Percentiles rank a stretch among this genome's conserved stretches.
Evolutionary conservation across 2,329 filamentous ascomycete species (phyloP).

Genomic region (Aureobasidium mangrovei): DNA sequence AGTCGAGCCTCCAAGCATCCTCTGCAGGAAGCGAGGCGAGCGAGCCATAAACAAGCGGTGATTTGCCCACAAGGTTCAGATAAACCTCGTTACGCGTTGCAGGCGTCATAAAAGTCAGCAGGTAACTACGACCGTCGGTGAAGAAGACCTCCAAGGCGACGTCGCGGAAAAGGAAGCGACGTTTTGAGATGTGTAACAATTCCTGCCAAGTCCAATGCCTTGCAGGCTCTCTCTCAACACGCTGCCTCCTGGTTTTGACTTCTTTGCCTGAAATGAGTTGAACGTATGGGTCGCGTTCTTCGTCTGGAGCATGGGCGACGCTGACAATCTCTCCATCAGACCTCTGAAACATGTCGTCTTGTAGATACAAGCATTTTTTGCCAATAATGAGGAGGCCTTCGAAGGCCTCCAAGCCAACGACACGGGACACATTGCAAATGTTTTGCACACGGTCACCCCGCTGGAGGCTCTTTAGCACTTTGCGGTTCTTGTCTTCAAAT

Average conservation of each 20-base stretch:
- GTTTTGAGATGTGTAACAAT: constrained; percentile 89
- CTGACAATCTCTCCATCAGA: constrained; percentile 95
- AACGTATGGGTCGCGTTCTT: constrained; percentile 91
- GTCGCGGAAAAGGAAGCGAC: constrained; percentile 88
- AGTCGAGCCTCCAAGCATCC: constrained; percentile 86
- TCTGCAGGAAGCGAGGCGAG: constrained; percentile 61
- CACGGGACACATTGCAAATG: constrained; percentile 90
- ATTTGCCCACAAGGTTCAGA: constrained; percentile 64
- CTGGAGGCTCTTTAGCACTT: constrained; percentile 89
- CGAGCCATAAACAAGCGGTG: constrained; percentile 56
- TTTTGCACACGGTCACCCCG: constrained; percentile 86
- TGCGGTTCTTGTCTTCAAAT: constrained; percentile 96
- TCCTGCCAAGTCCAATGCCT: constrained; percentile 91
- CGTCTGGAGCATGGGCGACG: constrained; percentile 82
- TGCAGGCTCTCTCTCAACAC: constrained; percentile 56
- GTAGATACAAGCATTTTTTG: constrained; percentile 83
- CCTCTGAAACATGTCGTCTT: constrained; percentile 94
- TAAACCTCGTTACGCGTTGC: constrained; percentile 71
- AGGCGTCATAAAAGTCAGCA: constrained; percentile 74
- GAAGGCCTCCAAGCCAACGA: constrained; percentile 85
- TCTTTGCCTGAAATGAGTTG: constrained; percentile 82
- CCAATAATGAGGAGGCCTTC: constrained; percentile 91
- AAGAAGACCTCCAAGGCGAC: constrained; percentile 98
- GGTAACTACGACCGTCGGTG: constrained; percentile 88
- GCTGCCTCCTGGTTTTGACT: constrained; percentile 46